phyloP scores from a whole-genome alignment of 805 yeast genomes.

The Cyberlindnera mississippiensis region DNA sequence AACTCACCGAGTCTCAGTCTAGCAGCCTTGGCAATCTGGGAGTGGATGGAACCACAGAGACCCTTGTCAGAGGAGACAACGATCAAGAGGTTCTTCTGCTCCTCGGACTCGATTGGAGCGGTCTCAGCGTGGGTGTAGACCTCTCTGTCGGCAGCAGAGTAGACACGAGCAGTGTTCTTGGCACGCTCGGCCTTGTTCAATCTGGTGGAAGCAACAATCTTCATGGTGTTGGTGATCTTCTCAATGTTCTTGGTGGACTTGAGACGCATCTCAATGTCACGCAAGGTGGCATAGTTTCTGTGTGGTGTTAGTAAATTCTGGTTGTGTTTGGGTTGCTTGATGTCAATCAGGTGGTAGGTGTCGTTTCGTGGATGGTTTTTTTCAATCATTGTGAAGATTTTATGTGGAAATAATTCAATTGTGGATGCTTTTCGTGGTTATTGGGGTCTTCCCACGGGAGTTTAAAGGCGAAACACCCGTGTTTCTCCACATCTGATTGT shows the following conservation, averaged over 20 bases:
- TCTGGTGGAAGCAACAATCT: slow-evolving; percentile 97
- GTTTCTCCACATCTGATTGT: too few relatives aligned
- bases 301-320: slow-evolving; percentile 17
- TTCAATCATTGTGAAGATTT: too few relatives aligned
- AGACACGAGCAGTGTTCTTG: slow-evolving; percentile 81
- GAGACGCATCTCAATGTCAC: slow-evolving; percentile 97
- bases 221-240: slow-evolving; percentile 99
- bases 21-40: slow-evolving; percentile 88
- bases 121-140: slow-evolving; percentile 83
- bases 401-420: too few relatives aligned
- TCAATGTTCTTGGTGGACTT: slow-evolving; percentile 98
- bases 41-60: slow-evolving; percentile 96
- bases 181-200: slow-evolving; percentile 94
- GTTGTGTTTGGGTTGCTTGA: background rate
- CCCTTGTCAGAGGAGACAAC: slow-evolving; percentile 97
- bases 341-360: too few relatives aligned
- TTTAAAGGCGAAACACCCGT: too few relatives aligned
- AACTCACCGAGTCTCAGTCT: slow-evolving; percentile 60
- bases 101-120: slow-evolving; percentile 41
- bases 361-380: too few relatives aligned
- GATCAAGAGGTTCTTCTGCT: slow-evolving; percentile 65
- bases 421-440: too few relatives aligned
- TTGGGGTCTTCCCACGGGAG: too few relatives aligned
- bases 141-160: slow-evolving; percentile 73
- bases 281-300: slow-evolving; percentile 95